These are phyloP conservation scores for Phycomyces blakesleeanus DNA, from an alignment of 192 early-diverging fungal species.

Conservation along the genomic window DNA sequence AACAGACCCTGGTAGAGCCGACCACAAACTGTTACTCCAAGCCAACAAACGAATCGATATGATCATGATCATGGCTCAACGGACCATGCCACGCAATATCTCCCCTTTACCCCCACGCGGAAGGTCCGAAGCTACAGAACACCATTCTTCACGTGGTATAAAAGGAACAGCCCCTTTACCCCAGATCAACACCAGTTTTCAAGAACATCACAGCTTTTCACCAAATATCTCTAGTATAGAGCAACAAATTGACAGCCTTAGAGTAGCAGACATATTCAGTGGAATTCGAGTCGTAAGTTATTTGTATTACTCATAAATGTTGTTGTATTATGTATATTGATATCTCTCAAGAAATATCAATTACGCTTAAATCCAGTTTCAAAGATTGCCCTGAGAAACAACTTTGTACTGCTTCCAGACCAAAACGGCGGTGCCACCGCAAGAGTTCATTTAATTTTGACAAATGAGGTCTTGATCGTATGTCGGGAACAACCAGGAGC, in stretches of 20 bases:
- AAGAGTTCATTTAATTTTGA: slow-evolving; percentile 38
- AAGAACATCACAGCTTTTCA: background rate
- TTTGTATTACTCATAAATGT: slow-evolving; percentile 4
- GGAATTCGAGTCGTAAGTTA: slow-evolving; percentile 45
- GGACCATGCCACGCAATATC: background rate
- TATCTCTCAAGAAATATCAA: slow-evolving; percentile 17
- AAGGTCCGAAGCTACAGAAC: background rate
- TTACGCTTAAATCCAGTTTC: slow-evolving; percentile 17
- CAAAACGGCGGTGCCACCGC: slow-evolving; percentile 4
- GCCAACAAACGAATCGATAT: slow-evolving; percentile 51
- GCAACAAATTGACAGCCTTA: slow-evolving; percentile 37
- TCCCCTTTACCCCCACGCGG: background rate
- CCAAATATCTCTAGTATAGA: slow-evolving; percentile 26
- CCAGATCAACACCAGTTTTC: slow-evolving; percentile 13
- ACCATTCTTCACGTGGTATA: background rate
- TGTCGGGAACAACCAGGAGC: slow-evolving; percentile 16
- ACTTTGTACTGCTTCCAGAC: slow-evolving; percentile 21
- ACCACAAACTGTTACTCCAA: slow-evolving; percentile 40
- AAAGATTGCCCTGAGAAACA: slow-evolving; percentile 18
- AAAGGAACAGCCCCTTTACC: background rate
- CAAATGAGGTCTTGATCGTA: slow-evolving; percentile 31
- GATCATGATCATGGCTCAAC: slow-evolving; percentile 42
- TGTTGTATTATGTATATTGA: background rate
- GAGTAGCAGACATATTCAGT: slow-evolving; percentile 45
- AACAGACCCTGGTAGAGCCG: slow-evolving; percentile 45